Conservation (phyloP, 768 basidiomycete genomes). For the Kwoniella botswanensis region DNA sequence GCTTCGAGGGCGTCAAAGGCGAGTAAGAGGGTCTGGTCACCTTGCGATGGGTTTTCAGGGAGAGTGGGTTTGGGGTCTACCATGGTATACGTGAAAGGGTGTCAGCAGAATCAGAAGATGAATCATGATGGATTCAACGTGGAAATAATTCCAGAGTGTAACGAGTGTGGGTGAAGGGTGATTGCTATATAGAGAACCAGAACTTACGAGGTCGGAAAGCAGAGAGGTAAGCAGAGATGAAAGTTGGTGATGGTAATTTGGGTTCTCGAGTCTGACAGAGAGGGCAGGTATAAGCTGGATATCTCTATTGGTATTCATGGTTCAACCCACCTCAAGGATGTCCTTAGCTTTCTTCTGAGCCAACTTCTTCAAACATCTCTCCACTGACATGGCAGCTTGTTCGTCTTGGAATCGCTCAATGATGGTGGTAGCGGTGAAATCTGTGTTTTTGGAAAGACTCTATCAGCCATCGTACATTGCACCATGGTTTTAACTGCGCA, state of each 20-base stretch:
- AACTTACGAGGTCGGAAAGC: slow-evolving; percentile 87
- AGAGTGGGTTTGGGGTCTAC: slow-evolving; percentile 71
- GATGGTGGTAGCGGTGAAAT: slow-evolving; percentile 96
- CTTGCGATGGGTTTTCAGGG: slow-evolving; percentile 74
- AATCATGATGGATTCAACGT: too few species aligned
- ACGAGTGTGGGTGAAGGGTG: too few species aligned
- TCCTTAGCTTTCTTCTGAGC: slow-evolving; percentile 73
- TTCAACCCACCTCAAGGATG: slow-evolving; percentile 66
- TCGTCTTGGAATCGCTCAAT: slow-evolving; percentile 90
- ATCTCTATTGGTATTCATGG: not conserved
- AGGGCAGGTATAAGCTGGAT: not conserved
- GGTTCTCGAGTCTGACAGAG: slow-evolving; percentile 70
- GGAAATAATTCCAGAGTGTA: too few species aligned
- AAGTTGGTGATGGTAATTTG: slow-evolving; percentile 83
- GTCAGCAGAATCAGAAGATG: not conserved
- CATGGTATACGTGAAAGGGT: not conserved
- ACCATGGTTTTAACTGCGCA: too few species aligned
- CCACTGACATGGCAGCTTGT: slow-evolving; percentile 75
- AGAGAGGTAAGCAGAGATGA: slow-evolving; percentile 93
- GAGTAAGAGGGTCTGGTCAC: slow-evolving; percentile 80
- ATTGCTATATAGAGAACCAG: too few species aligned
- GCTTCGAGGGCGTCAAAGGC: slow-evolving; percentile 83
- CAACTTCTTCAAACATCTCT: slow-evolving; percentile 87
- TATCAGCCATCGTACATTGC: too few species aligned
- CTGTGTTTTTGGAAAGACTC: slow-evolving; percentile 59